Base-by-base conservation (phyloP, 306 rosid species). In the Corylus avellana region DNA sequence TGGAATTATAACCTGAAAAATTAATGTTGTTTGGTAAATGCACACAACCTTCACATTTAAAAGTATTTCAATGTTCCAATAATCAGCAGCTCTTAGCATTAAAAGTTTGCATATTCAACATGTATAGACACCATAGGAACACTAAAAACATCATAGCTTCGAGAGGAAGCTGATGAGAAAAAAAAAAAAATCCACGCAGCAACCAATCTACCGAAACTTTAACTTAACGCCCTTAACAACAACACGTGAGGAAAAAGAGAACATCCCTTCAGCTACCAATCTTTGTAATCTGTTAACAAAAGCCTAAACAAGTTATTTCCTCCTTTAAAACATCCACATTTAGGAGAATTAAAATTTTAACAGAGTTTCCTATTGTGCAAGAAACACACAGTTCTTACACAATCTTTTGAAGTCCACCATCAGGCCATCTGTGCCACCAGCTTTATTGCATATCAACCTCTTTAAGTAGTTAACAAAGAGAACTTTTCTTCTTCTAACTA, bases 1-100 rank as follows among this genome's bases (percentile, higher is more conserved):
- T 8, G 99, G 99, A 89, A 96, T 83, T 81, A 96, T 77, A 79
- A 96, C 99, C 99, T 96, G 90, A 37, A 80, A 72, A 73, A 81
- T 54, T 69, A 58, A 61, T 8, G 25, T 29, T 57, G 51, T 59
- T 68, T 10, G 27, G 69, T 44, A 76, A 75, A 66, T 71, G 62
- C 75, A 49, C 54, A 27, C 73, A 72, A 49, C 37, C 37, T 50
- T 12, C 39, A 39, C 12, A 11, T 72, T 71, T 77, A 72, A 53
- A 72, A 58, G 69, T 12, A 37, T 12, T 59, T 14, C 13, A 62
- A 29, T 7, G 69, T 59, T 58, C 68, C 57, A 48, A 57, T 49
- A 75, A 63, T 50, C 53, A 79, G 46, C 37, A 75, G 35, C 70
- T 32, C 69, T 47, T 32, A n/a, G 70, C 75, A 56, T 73, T 44